Conservation (phyloP, 257 asterid species). For the Jaltomata sinuosa region DNA sequence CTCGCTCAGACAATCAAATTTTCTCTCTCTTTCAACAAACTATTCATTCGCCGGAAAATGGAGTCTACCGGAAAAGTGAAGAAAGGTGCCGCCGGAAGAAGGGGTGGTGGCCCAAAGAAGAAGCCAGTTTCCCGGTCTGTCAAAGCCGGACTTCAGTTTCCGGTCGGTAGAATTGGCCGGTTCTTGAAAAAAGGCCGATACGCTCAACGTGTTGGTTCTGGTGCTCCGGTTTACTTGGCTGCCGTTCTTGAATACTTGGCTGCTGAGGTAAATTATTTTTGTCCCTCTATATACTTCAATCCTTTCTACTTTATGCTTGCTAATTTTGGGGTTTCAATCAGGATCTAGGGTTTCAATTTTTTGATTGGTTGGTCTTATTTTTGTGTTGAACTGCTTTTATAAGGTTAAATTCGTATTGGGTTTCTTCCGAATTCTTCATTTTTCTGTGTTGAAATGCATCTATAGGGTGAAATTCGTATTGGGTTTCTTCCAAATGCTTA, state of each 20-base stretch:
- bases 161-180: conserved; percentile 40
- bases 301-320: too few relatives aligned
- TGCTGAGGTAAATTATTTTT: conserved; percentile 31
- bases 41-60: neutral
- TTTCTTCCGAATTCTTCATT: neutral
- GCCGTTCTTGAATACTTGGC: conserved; percentile 38
- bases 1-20: neutral
- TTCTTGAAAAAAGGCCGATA: conserved; percentile 31
- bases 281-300: too few relatives aligned
- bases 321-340: neutral
- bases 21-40: neutral
- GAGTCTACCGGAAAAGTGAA: conserved; percentile 19
- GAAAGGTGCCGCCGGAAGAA: conserved; percentile 39
- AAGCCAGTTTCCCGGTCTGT: conserved; percentile 27
- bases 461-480: too few relatives aligned
- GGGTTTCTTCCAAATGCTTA: too few relatives aligned
- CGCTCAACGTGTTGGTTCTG: conserved; percentile 28
- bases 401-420: neutral
- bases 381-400: neutral
- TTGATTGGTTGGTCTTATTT: neutral
- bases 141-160: conserved; percentile 34
- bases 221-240: conserved; percentile 35
- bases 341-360: neutral
- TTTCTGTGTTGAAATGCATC: too few relatives aligned
- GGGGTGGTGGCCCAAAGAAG: conserved; percentile 38